phyloP scores from a whole-genome alignment of 805 yeast species.

The Grigorovia jiainica region DNA sequence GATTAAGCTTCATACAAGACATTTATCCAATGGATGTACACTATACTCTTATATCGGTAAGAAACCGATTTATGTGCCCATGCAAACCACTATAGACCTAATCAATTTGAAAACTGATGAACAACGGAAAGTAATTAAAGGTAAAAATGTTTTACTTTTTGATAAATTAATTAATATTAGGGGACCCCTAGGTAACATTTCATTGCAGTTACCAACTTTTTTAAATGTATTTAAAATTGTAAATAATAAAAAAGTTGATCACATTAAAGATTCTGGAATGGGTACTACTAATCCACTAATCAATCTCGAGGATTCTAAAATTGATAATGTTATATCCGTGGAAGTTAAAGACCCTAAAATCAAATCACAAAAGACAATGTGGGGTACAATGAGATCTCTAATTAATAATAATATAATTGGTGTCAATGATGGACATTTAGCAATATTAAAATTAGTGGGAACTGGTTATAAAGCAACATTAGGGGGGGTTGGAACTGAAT shows the following conservation, averaged over 20 bases:
- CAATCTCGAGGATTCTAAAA: not conserved
- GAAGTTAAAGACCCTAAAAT: slow-evolving; percentile 40
- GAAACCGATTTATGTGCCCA: slow-evolving; percentile 59
- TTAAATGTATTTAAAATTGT: not conserved
- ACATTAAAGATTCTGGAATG: not conserved
- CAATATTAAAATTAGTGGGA: slow-evolving; percentile 83
- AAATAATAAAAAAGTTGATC: not conserved
- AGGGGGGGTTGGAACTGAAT: slow-evolving; percentile 31
- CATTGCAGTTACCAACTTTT: slow-evolving; percentile 64
- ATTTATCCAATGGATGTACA: too few species aligned
- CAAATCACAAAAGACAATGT: slow-evolving; percentile 72
- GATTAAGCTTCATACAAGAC: not conserved
- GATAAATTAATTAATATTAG: slow-evolving; percentile 48
- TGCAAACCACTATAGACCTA: slow-evolving; percentile 45
- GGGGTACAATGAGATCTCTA: slow-evolving; percentile 88
- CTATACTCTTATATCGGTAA: slow-evolving; percentile 84
- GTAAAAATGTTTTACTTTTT: slow-evolving; percentile 45
- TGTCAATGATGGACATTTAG: slow-evolving; percentile 85
- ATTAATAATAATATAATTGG: slow-evolving; percentile 75
- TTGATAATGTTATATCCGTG: not conserved
- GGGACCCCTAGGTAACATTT: slow-evolving; percentile 72
- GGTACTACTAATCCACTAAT: too few species aligned
- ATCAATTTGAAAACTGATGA: slow-evolving; percentile 35
- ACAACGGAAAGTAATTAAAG: slow-evolving; percentile 39
- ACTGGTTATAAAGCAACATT: slow-evolving; percentile 91